These are phyloP conservation scores for Vitis rotundifolia DNA, from an alignment of 164 flowering plant species.

Conservation along the genomic window DNA sequence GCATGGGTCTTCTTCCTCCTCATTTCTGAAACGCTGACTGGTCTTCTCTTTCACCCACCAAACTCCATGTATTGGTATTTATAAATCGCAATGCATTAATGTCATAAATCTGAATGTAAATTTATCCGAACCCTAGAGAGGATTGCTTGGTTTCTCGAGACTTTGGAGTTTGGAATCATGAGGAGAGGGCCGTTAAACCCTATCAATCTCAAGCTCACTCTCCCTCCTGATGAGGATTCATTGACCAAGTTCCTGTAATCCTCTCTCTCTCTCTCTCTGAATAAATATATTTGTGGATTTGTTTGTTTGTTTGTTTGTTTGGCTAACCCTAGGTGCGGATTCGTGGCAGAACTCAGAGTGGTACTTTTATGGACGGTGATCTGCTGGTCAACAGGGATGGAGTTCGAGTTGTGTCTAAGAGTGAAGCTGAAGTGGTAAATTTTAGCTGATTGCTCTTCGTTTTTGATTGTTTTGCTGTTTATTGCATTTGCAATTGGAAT, in stretches of 20 bases:
- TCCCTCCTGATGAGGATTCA: conserved; percentile 52
- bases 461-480: not conserved
- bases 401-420: conserved; percentile 71
- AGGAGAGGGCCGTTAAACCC: conserved; percentile 16
- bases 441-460: not conserved
- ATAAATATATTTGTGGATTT: not conserved
- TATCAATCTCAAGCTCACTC: conserved; percentile 12
- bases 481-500: not conserved
- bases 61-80: no score
- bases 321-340: not conserved
- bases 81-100: no score
- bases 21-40: no score
- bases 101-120: no score
- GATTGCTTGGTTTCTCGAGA: no score
- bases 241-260: conserved; percentile 71
- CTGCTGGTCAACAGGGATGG: conserved; percentile 88
- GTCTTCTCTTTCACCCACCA: no score
- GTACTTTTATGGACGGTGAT: conserved; percentile 92
- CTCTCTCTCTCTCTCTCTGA: conserved; percentile 3
- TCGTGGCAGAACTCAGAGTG: conserved; percentile 67
- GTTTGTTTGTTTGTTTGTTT: not conserved
- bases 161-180: not conserved
- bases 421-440: conserved; percentile 54
- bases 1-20: no score
- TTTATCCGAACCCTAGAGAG: no score